phyloP scores from a whole-genome alignment of 306 rosid genomes.

The Lithocarpus polystachyus region DNA sequence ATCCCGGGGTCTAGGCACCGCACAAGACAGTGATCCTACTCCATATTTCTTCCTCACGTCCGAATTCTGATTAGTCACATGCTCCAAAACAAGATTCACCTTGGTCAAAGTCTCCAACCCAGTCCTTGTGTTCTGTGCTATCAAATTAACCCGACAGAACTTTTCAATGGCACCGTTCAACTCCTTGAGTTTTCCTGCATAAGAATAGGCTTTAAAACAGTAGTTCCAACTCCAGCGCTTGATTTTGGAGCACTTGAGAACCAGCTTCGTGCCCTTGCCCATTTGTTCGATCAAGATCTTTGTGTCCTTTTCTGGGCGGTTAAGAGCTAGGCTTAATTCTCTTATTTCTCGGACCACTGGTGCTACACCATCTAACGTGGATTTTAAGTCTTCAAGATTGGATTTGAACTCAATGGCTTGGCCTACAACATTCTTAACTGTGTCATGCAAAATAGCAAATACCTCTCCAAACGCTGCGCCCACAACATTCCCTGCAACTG shows the following conservation, averaged over 20 bases:
- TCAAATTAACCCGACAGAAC: background rate
- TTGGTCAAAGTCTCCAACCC: background rate
- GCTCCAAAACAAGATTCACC: slow-evolving; percentile 5
- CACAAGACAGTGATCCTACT: slow-evolving; percentile 1
- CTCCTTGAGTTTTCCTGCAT: slow-evolving; percentile 5
- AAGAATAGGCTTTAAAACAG: background rate
- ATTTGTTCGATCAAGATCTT: background rate
- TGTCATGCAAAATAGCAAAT: background rate
- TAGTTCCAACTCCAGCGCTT: background rate
- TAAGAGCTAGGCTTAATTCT: background rate
- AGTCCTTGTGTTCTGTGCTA: slow-evolving; percentile 3
- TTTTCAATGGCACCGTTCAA: background rate
- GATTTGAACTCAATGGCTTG: slow-evolving; percentile 4
- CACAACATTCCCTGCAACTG: background rate
- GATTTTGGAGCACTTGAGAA: slow-evolving; percentile 2
- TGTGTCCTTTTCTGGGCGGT: background rate
- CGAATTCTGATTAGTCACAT: too few species aligned
- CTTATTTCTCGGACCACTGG: slow-evolving; percentile 13
- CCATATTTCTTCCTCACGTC: background rate
- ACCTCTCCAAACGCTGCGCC: background rate
- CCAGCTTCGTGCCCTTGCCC: background rate
- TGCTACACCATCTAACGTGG: background rate
- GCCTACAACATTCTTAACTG: background rate
- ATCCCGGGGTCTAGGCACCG: slow-evolving; percentile 23
- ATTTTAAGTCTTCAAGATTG: background rate